Percentiles rank a stretch among this genome's conserved stretches.
Conservation (phyloP, 805 yeast genomes). For the Nakazawaea wickerhamii region DNA sequence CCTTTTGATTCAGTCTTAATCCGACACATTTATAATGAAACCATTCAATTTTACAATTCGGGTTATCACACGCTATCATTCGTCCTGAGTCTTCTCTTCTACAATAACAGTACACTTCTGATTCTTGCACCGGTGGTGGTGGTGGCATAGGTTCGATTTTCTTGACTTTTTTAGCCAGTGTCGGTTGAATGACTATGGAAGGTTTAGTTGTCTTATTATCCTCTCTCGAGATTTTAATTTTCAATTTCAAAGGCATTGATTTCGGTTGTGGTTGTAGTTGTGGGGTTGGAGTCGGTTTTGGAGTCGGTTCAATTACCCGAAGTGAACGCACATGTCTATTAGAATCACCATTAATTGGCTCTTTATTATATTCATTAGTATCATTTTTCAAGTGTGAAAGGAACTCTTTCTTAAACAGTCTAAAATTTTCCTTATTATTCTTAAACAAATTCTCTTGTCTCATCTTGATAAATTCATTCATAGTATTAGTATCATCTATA, state of each 20-base stretch:
- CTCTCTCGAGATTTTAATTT: not conserved
- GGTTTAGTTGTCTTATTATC: not conserved
- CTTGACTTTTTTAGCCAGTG: slow-evolving; percentile 16
- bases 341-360: not conserved
- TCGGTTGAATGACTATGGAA: slow-evolving; percentile 11
- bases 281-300: not conserved
- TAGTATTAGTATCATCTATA: slow-evolving; percentile 20
- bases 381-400: slow-evolving; percentile 7
- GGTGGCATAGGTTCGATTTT: too few relatives aligned
- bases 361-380: not conserved
- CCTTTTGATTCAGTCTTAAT: slow-evolving; percentile 32
- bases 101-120: slow-evolving; percentile 41
- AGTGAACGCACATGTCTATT: not conserved
- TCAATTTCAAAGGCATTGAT: not conserved
- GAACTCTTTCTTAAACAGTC: slow-evolving; percentile 20
- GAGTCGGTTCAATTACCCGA: not conserved
- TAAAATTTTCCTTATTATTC: slow-evolving; percentile 20
- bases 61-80: slow-evolving; percentile 87
- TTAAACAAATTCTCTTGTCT: slow-evolving; percentile 13
- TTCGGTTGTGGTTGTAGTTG: not conserved
- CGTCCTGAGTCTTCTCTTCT: slow-evolving; percentile 63
- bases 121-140: slow-evolving; percentile 16
- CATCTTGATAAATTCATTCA: slow-evolving; percentile 19
- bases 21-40: slow-evolving; percentile 56
- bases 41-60: slow-evolving; percentile 57